Conservation (phyloP, 2,329 filamentous ascomycete species). For the Sporothrix variecibatus region DNA sequence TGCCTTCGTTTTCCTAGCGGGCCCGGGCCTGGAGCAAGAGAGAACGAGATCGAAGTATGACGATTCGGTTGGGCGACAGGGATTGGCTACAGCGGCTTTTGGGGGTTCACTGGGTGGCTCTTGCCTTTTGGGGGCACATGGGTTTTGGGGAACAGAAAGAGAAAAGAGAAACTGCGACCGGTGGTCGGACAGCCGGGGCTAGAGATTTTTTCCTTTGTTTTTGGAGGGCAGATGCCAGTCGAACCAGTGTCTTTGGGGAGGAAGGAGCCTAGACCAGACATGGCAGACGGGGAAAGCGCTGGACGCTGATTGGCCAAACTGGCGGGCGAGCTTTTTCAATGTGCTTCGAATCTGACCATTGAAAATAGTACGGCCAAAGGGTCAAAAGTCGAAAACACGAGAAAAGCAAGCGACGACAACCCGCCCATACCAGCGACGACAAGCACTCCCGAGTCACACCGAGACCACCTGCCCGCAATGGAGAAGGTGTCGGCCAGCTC, state of each 20-base stretch:
- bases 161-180: constrained; percentile 14
- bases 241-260: neutral
- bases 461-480: constrained; percentile 38
- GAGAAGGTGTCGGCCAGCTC: constrained; percentile 45
- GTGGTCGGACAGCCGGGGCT: constrained; percentile 20
- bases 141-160: neutral
- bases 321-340: constrained; percentile 21
- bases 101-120: neutral
- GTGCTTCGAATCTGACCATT: neutral
- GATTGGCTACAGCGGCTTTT: constrained; percentile 23
- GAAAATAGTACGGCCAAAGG: neutral
- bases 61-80: constrained; percentile 23
- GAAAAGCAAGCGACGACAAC: neutral
- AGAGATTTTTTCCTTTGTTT: constrained; percentile 7
- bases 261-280: neutral
- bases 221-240: constrained; percentile 7
- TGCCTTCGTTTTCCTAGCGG: neutral
- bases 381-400: neutral
- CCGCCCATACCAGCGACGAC: neutral
- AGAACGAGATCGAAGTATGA: constrained; percentile 24
- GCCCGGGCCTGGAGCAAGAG: constrained; percentile 4
- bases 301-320: constrained; percentile 20
- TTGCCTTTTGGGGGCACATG: neutral
- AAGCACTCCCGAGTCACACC: neutral
- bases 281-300: neutral